Evolutionary conservation across 2,329 filamentous ascomycete species (phyloP).

Genomic region (Scopulariopsis brevicaulis): DNA sequence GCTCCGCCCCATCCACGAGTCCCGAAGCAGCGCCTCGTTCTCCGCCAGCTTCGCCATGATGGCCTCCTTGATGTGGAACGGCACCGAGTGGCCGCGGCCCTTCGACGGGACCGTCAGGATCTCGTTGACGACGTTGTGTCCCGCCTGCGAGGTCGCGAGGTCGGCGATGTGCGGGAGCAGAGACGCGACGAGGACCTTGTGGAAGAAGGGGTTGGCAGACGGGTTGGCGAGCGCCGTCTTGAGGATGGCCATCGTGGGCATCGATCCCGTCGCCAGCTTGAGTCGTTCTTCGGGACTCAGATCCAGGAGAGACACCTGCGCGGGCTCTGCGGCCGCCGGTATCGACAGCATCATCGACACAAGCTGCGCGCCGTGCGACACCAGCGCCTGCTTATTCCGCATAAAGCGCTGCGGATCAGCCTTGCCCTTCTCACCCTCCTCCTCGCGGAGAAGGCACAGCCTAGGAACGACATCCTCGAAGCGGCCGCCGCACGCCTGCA

Average conservation of each 20-base stretch:
- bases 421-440: conserved; percentile 17
- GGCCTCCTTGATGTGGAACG: conserved; percentile 46
- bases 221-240: conserved; percentile 33
- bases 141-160: conserved; percentile 36
- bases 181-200: conserved; percentile 39
- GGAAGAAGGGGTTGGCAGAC: conserved; percentile 38
- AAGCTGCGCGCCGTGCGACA: conserved; percentile 67
- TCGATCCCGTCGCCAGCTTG: conserved; percentile 48
- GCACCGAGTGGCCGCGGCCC: conserved; percentile 31
- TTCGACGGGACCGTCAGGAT: conserved; percentile 38
- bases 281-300: conserved; percentile 45
- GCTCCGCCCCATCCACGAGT: conserved; percentile 41
- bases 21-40: conserved; percentile 35
- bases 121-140: conserved; percentile 38
- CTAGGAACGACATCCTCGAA: conserved; percentile 35
- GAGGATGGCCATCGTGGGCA: conserved; percentile 36
- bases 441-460: conserved; percentile 33
- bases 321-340: conserved; percentile 55
- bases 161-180: conserved; percentile 31
- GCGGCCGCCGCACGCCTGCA: conserved; percentile 33
- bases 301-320: conserved; percentile 60
- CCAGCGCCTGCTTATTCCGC: conserved; percentile 5
- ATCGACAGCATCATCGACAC: conserved; percentile 69
- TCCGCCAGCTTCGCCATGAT: conserved; percentile 36
- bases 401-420: background rate